Conservation (phyloP, 2,329 filamentous ascomycete genomes). For the Raffaelea ambrosiae region DNA sequence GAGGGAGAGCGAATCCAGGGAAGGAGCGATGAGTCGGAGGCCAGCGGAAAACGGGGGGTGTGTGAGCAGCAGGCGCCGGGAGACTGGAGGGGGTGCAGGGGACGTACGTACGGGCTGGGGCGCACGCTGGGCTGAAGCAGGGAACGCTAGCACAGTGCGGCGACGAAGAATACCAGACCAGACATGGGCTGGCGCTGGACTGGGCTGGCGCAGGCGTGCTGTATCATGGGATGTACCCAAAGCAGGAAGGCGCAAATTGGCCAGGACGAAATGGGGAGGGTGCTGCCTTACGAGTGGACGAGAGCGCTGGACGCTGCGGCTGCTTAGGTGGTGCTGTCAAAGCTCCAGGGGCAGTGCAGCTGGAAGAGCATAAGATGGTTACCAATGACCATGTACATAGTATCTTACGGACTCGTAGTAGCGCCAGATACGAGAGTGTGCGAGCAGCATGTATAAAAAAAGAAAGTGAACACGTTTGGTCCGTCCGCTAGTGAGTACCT, state of each 20-base stretch:
- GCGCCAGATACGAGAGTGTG: no score
- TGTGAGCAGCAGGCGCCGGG: background rate
- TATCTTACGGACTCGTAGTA: no score
- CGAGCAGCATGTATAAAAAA: no score
- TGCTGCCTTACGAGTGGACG: background rate
- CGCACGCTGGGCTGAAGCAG: background rate
- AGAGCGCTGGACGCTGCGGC: background rate
- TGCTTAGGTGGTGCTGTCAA: background rate
- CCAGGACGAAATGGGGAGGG: background rate
- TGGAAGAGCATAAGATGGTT: no score
- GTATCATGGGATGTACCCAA: slow-evolving; percentile 13
- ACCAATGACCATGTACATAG: no score
- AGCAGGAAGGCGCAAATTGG: slow-evolving; percentile 8
- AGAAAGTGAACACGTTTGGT: background rate
- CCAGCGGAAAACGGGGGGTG: slow-evolving; percentile 1
- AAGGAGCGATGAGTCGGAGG: background rate
- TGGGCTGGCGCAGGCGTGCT: slow-evolving; percentile 7
- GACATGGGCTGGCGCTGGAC: no score
- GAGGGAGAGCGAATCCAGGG: background rate
- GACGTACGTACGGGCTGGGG: background rate
- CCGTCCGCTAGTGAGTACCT: slow-evolving; percentile 3
- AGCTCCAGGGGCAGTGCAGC: background rate
- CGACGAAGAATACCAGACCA: background rate
- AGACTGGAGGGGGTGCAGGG: background rate
- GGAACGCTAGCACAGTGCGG: slow-evolving; percentile 9